Percentiles rank a stretch among this genome's conserved stretches.
Evolutionary conservation across 305 asterid species (phyloP).

Genomic region (Solanum aculeatissimum): DNA sequence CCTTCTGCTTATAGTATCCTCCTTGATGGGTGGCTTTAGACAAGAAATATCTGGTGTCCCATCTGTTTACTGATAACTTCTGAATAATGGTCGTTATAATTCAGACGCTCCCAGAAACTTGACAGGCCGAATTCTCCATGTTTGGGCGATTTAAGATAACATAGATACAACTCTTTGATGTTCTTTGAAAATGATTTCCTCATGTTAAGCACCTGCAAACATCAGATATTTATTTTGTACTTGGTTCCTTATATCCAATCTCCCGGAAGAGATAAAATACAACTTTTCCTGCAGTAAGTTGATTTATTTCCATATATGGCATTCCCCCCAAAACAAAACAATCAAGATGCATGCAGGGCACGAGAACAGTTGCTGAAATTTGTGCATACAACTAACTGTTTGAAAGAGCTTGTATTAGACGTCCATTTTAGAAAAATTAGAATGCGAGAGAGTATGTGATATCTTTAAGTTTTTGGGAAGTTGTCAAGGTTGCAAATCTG

Average conservation of each 20-base stretch:
- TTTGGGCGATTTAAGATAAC: slow-evolving; percentile 61
- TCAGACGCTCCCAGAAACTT: slow-evolving; percentile 76
- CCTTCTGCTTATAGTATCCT: too few relatives aligned
- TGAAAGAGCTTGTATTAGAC: background rate
- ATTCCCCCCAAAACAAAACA: background rate
- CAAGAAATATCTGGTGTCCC: slow-evolving; percentile 20
- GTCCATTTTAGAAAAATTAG: background rate
- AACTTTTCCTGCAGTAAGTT: background rate
- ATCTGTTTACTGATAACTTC: slow-evolving; percentile 31
- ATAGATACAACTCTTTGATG: slow-evolving; percentile 45
- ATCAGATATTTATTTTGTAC: background rate
- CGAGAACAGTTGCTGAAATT: background rate
- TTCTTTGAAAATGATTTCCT: slow-evolving; percentile 44
- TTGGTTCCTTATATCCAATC: background rate
- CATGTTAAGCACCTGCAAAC: slow-evolving; percentile 56
- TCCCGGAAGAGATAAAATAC: background rate
- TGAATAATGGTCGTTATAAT: slow-evolving; percentile 57
- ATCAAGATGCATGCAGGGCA: background rate
- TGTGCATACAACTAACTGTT: background rate
- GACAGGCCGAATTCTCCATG: slow-evolving; percentile 55
- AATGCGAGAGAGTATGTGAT: background rate
- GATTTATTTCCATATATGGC: background rate
- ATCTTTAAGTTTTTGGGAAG: background rate
- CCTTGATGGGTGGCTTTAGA: background rate
- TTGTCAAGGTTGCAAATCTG: background rate